phyloP scores from a whole-genome alignment of 345 rosid species.

The Luvunga scandens region DNA sequence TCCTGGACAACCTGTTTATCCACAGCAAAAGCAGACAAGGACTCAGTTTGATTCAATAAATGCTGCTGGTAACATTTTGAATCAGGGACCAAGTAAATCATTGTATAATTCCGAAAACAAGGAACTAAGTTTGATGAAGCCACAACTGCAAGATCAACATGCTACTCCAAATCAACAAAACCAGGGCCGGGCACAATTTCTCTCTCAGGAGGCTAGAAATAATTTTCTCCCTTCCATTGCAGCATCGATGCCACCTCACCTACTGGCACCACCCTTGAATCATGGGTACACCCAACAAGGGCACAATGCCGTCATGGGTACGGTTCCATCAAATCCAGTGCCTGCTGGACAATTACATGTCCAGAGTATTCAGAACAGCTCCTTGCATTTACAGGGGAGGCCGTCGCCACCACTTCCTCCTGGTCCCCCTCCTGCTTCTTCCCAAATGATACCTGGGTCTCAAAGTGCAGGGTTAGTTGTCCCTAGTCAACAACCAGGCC shows the following conservation, averaged over 20 bases:
- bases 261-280: conserved; percentile 34
- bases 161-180: conserved; percentile 47
- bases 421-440: conserved; percentile 44
- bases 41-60: conserved; percentile 44
- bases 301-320: conserved; percentile 27
- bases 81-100: conserved; percentile 46
- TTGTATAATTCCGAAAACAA: conserved; percentile 38
- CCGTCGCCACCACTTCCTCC: conserved; percentile 59
- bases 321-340: conserved; percentile 31
- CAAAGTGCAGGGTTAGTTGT: conserved; percentile 41
- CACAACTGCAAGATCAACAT: conserved; percentile 40
- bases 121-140: conserved; percentile 32
- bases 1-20: conserved; percentile 40
- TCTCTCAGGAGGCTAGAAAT: conserved; percentile 38
- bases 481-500: conserved; percentile 52
- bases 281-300: conserved; percentile 53
- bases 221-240: conserved; percentile 35
- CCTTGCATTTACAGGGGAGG: conserved; percentile 38
- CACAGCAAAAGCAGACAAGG: conserved; percentile 38
- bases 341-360: conserved; percentile 35
- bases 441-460: conserved; percentile 41
- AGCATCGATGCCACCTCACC: conserved; percentile 44
- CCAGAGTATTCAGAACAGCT: conserved; percentile 35
- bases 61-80: conserved; percentile 37
- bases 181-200: conserved; percentile 48